Evolutionary conservation across 345 rosid species (phyloP).

Genomic region (Streptanthus diversifolius): DNA sequence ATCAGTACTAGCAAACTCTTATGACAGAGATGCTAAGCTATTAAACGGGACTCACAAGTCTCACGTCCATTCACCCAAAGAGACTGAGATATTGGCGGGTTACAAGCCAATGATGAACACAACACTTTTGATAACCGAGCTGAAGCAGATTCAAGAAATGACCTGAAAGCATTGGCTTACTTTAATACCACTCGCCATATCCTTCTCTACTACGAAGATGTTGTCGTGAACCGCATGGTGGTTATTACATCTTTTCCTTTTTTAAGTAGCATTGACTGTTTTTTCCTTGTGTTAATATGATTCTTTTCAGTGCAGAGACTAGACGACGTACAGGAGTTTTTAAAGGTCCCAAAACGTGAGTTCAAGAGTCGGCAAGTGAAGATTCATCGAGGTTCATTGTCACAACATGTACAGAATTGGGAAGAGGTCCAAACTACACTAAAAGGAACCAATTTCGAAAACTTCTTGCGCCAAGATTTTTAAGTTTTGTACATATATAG

Average conservation of each 20-base stretch:
- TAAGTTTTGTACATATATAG: conserved; percentile 16
- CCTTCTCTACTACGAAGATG: conserved; percentile 79
- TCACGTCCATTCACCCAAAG: conserved; percentile 80
- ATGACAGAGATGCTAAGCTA: conserved; percentile 68
- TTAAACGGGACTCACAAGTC: conserved; percentile 95
- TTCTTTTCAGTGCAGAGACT: conserved; percentile 48
- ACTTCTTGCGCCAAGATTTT: conserved; percentile 44
- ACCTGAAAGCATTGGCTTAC: conserved; percentile 67
- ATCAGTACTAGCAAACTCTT: conserved; percentile 86
- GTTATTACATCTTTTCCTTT: background rate
- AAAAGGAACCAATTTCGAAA: conserved; percentile 58
- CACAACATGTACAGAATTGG: conserved; percentile 66
- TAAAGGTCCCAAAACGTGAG: conserved; percentile 65
- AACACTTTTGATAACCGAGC: conserved; percentile 47
- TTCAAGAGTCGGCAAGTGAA: conserved; percentile 87
- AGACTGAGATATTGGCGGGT: conserved; percentile 88
- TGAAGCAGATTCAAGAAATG: conserved; percentile 65
- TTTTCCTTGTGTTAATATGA: background rate
- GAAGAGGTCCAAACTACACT: conserved; percentile 59
- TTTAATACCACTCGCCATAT: conserved; percentile 77
- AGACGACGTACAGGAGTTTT: conserved; percentile 66
- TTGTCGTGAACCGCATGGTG: conserved; percentile 75
- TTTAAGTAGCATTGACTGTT: background rate
- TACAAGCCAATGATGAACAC: conserved; percentile 78
- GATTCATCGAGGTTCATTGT: conserved; percentile 77